Conservation (phyloP, 495 filamentous ascomycete species). For the Hypoxylon fragiforme region DNA sequence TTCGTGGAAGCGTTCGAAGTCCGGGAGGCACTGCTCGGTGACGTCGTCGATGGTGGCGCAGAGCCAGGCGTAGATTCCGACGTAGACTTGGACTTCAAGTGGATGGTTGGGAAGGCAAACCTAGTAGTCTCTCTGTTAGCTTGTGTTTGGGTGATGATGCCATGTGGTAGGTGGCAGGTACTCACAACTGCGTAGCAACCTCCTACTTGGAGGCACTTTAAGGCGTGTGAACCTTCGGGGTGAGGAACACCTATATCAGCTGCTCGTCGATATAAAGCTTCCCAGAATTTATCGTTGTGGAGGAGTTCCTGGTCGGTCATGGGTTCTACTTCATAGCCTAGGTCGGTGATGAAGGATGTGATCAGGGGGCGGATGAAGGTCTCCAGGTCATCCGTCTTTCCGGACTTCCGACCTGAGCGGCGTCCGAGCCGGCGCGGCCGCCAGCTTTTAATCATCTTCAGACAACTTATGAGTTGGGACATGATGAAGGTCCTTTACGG, state of each 20-base stretch:
- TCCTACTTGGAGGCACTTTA: slow-evolving; percentile 14
- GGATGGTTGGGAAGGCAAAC: slow-evolving; percentile 22
- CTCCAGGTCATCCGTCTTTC: background rate
- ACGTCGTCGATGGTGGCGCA: slow-evolving; percentile 19
- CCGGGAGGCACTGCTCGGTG: background rate
- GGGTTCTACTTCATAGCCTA: background rate
- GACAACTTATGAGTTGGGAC: background rate
- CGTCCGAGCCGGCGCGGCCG: background rate
- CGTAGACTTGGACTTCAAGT: slow-evolving; percentile 16
- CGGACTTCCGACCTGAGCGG: background rate
- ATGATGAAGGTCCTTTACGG: background rate
- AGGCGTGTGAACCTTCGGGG: slow-evolving; percentile 14
- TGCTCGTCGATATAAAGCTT: slow-evolving; percentile 8
- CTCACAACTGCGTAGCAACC: slow-evolving; percentile 13
- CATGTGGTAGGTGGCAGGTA: too few species aligned
- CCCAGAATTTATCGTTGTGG: slow-evolving; percentile 2
- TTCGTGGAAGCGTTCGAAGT: slow-evolving; percentile 14
- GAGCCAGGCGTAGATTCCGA: slow-evolving; percentile 27
- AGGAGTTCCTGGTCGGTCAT: background rate
- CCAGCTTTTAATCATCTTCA: background rate
- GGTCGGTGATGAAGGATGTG: background rate
- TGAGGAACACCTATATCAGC: slow-evolving; percentile 18
- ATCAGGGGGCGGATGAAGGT: slow-evolving; percentile 1
- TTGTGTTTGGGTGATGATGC: too few species aligned
- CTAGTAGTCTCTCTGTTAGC: too few species aligned